Evolutionary conservation across 257 asterid species (phyloP).

Genomic region (Ligustrum vulgare): DNA sequence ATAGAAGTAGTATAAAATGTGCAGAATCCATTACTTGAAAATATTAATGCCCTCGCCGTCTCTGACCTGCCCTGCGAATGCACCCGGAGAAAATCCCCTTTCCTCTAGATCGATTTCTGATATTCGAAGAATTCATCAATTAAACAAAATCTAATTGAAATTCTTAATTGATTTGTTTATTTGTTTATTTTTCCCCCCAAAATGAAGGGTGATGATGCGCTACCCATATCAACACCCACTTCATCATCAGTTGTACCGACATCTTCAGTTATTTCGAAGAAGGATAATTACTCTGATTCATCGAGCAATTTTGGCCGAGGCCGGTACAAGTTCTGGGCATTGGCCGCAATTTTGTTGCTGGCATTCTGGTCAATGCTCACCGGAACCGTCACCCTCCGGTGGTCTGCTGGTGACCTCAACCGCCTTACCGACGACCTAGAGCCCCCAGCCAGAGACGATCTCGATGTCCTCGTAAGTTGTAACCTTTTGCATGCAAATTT

Average conservation of each 20-base stretch:
- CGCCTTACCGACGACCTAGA: constrained; percentile 30
- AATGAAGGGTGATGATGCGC: constrained; percentile 49
- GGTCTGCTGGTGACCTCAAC: constrained; percentile 48
- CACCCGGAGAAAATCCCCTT: neutral
- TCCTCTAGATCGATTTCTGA: neutral
- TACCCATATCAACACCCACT: constrained; percentile 48
- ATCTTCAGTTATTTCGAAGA: neutral
- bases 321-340: constrained; percentile 54
- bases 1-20: neutral
- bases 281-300: neutral
- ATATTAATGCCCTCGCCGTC: neutral
- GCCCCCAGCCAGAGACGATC: constrained; percentile 34
- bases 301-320: constrained; percentile 38
- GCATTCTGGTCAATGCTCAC: constrained; percentile 70
- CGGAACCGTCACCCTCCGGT: constrained; percentile 61
- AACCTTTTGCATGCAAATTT: neutral
- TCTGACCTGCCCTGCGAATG: neutral
- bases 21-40: neutral
- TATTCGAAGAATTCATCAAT: neutral
- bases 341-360: constrained; percentile 47
- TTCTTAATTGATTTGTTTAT: neutral
- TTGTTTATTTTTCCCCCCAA: neutral
- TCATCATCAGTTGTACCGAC: constrained; percentile 3
- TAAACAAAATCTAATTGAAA: neutral
- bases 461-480: constrained; percentile 45